These are phyloP conservation scores for Leptographium flavum DNA, from an alignment of 2,329 filamentous ascomycete species.

Conservation along the genomic window DNA sequence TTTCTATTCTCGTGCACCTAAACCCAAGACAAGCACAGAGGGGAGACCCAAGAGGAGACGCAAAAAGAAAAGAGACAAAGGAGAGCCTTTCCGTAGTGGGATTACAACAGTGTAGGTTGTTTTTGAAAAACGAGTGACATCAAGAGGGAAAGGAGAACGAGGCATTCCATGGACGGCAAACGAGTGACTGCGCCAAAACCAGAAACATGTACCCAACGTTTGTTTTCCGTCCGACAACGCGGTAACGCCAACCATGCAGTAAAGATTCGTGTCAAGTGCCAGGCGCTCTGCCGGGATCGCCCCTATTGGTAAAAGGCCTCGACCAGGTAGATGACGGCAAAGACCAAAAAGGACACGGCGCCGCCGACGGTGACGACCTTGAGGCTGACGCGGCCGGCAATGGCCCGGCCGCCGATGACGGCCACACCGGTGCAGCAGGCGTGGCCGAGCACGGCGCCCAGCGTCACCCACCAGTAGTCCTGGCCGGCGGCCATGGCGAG, in stretches of 20 bases:
- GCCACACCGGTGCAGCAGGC: constrained; percentile 81
- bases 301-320: constrained; percentile 49
- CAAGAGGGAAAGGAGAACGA: neutral
- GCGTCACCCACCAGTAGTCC: constrained; percentile 97
- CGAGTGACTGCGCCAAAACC: neutral
- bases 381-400: constrained; percentile 88
- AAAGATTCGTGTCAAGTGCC: neutral
- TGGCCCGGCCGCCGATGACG: constrained; percentile 80
- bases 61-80: neutral
- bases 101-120: constrained; percentile 1
- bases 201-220: neutral
- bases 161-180: neutral
- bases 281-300: neutral
- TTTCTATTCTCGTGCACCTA: neutral
- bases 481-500: constrained; percentile 97
- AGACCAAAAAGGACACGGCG: constrained; percentile 76
- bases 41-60: neutral
- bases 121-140: neutral
- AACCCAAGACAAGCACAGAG: neutral
- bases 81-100: neutral
- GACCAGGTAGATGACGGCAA: constrained; percentile 80
- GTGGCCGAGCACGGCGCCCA: constrained; percentile 77
- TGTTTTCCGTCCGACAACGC: constrained; percentile 7
- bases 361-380: constrained; percentile 91
- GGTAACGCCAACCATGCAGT: constrained; percentile 12